phyloP scores from a whole-genome alignment of 192 early-diverging fungal genomes.

The Phlyctochytrium arcticum region DNA sequence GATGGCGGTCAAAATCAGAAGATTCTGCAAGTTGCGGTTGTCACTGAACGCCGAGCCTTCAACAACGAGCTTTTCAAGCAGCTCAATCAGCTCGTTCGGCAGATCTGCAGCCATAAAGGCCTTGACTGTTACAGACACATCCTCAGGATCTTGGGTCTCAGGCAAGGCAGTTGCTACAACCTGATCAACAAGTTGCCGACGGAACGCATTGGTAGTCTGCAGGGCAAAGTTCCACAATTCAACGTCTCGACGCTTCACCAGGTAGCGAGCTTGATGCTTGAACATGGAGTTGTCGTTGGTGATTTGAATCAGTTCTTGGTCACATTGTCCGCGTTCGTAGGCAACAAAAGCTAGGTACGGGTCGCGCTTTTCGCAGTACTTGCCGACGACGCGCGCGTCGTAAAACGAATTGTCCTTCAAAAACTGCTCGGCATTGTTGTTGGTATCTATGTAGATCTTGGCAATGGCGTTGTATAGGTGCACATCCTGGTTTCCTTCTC shows the following conservation, averaged over 20 bases:
- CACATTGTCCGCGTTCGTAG: conserved; percentile 93
- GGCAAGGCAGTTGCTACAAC: conserved; percentile 86
- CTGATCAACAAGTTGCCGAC: conserved; percentile 91
- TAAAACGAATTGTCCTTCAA: conserved; percentile 81
- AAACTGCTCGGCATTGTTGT: conserved; percentile 97
- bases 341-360: conserved; percentile 93
- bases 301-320: conserved; percentile 89
- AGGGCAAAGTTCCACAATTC: conserved; percentile 84
- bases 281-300: conserved; percentile 99
- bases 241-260: conserved; percentile 83
- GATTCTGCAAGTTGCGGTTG: conserved; percentile 95
- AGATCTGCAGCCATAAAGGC: conserved; percentile 97
- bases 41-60: conserved; percentile 90
- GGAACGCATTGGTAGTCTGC: conserved; percentile 71
- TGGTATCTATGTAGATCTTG: conserved; percentile 99
- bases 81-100: conserved; percentile 94
- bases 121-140: conserved; percentile 96
- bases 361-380: conserved; percentile 98
- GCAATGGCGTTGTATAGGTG: conserved; percentile 96
- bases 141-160: conserved; percentile 94
- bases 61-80: conserved; percentile 93
- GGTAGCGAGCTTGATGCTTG: conserved; percentile 97
- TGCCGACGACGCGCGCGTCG: conserved; percentile 87
- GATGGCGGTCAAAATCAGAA: conserved; percentile 95
- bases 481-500: conserved; percentile 82